Conservation (phyloP, 2,329 filamentous ascomycete genomes). For the Ophiocordyceps australis region DNA sequence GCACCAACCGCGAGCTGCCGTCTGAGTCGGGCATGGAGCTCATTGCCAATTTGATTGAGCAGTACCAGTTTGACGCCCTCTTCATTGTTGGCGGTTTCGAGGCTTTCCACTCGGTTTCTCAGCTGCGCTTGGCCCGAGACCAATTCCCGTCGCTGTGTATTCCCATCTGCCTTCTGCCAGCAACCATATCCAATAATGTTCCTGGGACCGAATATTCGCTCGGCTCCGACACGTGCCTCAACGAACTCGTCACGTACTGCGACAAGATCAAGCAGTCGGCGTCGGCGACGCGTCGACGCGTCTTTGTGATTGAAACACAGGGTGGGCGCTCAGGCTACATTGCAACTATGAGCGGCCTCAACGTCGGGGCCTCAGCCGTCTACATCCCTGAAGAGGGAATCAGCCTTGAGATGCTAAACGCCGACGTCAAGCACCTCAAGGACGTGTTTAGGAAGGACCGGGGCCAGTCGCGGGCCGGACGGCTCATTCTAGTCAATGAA, state of each 20-base stretch:
- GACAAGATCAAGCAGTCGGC: conserved; percentile 97
- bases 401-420: conserved; percentile 77
- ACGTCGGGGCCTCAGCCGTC: conserved; percentile 81
- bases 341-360: conserved; percentile 74
- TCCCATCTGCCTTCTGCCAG: conserved; percentile 76
- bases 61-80: conserved; percentile 78
- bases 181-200: conserved; percentile 98
- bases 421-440: conserved; percentile 78
- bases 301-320: conserved; percentile 97
- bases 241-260: conserved; percentile 86
- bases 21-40: conserved; percentile 67
- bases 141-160: conserved; percentile 78
- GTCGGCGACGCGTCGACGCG: conserved; percentile 76
- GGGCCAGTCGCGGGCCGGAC: conserved; percentile 77
- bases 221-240: conserved; percentile 90
- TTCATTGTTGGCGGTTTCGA: conserved; percentile 94
- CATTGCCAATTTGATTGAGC: conserved; percentile 66
- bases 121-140: conserved; percentile 64
- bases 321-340: conserved; percentile 89
- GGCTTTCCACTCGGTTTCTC: conserved; percentile 80
- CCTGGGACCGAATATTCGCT: conserved; percentile 95
- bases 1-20: conserved; percentile 87
- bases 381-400: conserved; percentile 97
- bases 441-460: conserved; percentile 71
- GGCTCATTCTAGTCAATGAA: conserved; percentile 93